Conservation (phyloP, 2,329 filamentous ascomycete genomes). For the Huntiella moniliformis region DNA sequence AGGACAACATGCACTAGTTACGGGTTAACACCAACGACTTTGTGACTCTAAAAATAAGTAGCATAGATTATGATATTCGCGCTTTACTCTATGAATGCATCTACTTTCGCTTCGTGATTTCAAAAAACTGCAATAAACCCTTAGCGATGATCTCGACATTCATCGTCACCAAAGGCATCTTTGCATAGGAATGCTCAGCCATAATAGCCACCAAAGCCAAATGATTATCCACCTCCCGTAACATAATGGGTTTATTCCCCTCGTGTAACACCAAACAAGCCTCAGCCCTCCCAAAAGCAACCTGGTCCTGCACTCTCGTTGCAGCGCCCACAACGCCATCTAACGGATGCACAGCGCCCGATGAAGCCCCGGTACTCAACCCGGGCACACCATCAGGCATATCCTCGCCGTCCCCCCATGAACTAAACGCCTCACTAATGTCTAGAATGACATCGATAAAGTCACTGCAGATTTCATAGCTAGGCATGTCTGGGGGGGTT, state of each 20-base stretch:
- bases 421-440: conserved; percentile 83
- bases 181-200: conserved; percentile 68
- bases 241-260: conserved; percentile 43
- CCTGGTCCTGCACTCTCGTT: conserved; percentile 40
- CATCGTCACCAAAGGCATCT: conserved; percentile 71
- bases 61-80: no score
- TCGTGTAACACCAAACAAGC: conserved; percentile 50
- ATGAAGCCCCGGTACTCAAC: no score
- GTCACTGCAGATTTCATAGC: conserved; percentile 95
- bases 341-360: conserved; percentile 27
- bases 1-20: background rate
- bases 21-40: no score
- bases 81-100: background rate
- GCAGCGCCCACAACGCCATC: conserved; percentile 30
- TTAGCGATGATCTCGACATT: conserved; percentile 70
- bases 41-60: background rate
- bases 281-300: conserved; percentile 46
- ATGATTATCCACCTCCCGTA: conserved; percentile 54
- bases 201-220: conserved; percentile 70
- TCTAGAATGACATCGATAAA: conserved; percentile 98
- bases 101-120: conserved; percentile 41
- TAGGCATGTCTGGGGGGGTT: conserved; percentile 79
- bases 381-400: no score
- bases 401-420: conserved; percentile 26
- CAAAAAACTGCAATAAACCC: conserved; percentile 61